These are phyloP conservation scores for Populus pruinosa DNA, from an alignment of 345 rosid genomes.

Conservation along the genomic window DNA sequence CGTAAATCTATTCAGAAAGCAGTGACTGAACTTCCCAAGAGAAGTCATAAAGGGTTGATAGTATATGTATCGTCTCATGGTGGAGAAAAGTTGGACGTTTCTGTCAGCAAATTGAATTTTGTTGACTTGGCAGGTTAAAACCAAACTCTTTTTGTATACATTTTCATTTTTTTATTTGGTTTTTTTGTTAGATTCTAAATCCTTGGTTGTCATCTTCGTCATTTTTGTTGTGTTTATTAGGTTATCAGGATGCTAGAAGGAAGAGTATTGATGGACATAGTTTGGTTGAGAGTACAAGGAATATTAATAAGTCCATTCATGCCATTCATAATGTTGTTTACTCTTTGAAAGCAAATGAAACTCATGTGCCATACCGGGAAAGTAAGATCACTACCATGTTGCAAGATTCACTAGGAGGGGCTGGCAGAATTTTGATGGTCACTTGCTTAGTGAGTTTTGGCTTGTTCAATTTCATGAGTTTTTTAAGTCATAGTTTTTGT, in stretches of 20 bases:
- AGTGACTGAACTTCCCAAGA: conserved; percentile 27
- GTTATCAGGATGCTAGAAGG: conserved; percentile 61
- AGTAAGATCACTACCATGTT: conserved; percentile 70
- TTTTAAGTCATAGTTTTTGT: conserved; percentile 4
- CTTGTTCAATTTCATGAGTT: not conserved
- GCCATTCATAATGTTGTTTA: conserved; percentile 65
- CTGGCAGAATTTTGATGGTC: conserved; percentile 44
- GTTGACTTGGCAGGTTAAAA: conserved; percentile 66
- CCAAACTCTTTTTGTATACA: too few relatives aligned
- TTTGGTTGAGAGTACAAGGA: conserved; percentile 44
- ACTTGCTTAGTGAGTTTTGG: conserved; percentile 63
- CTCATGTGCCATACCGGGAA: conserved; percentile 72
- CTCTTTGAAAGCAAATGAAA: conserved; percentile 59
- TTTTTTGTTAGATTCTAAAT: not conserved
- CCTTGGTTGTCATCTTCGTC: not conserved
- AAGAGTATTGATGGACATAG: conserved; percentile 31
- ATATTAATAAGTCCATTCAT: conserved; percentile 55
- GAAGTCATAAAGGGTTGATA: conserved; percentile 59
- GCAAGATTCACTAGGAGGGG: conserved; percentile 62
- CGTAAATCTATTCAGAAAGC: conserved; percentile 32
- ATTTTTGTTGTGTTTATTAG: conserved; percentile 29
- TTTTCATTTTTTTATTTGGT: not conserved
- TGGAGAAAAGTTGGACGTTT: conserved; percentile 8
- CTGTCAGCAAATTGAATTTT: conserved; percentile 60
- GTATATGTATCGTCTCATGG: conserved; percentile 33